Conservation (phyloP, 75 land plant species). For the Pinus tabuliformis region DNA sequence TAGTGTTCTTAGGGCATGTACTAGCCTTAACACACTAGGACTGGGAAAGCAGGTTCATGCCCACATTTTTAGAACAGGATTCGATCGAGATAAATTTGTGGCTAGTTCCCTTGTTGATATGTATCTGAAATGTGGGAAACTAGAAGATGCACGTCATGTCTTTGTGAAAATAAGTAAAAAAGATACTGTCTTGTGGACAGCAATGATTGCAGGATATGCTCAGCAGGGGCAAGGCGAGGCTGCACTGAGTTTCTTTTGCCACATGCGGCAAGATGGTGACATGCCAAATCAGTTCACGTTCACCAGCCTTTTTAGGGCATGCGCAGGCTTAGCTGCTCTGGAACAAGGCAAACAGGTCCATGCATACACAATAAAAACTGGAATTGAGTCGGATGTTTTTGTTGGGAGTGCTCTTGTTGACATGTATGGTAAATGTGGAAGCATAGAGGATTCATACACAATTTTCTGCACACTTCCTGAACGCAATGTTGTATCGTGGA, state of each 20-base stretch:
- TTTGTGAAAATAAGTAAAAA: constrained; percentile 31
- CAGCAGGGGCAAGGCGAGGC: constrained; percentile 8
- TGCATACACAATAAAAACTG: constrained; percentile 13
- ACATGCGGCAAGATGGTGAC: constrained; percentile 27
- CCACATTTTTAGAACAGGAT: constrained; percentile 28
- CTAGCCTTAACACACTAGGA: constrained; percentile 39
- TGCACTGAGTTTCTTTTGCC: constrained; percentile 19
- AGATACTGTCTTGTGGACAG: constrained; percentile 44
- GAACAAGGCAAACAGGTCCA: constrained; percentile 17
- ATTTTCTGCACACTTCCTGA: constrained; percentile 16
- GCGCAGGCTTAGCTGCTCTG: constrained; percentile 1
- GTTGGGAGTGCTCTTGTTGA: constrained; percentile 18
- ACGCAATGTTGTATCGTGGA: constrained; percentile 29
- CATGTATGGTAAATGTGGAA: constrained; percentile 27
- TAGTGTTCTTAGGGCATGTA: constrained; percentile 51
- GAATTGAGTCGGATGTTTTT: constrained; percentile 10
- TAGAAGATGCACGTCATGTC: constrained; percentile 33
- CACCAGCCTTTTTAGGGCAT: constrained; percentile 33
- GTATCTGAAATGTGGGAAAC: constrained; percentile 79
- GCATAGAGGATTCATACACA: constrained; percentile 11
- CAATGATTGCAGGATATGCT: constrained; percentile 29
- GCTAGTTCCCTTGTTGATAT: constrained; percentile 65
- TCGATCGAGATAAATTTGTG: constrained; percentile 37
- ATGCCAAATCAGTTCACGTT: constrained; percentile 29
- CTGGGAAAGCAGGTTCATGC: constrained; percentile 67